phyloP scores from a whole-genome alignment of 306 rosid genomes.

The Vachellia pachyceras region DNA sequence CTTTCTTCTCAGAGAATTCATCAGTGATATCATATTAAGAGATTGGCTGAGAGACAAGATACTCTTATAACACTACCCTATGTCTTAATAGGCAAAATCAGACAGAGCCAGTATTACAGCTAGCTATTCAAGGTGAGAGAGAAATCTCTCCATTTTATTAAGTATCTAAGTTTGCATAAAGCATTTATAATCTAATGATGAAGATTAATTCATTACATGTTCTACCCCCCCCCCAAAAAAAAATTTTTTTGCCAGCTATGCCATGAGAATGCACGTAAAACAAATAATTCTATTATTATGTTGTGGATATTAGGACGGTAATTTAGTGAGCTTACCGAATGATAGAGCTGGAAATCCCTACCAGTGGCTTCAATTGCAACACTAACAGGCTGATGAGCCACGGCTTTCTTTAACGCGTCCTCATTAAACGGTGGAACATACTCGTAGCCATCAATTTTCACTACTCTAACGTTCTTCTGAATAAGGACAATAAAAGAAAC shows the following conservation, averaged over 20 bases:
- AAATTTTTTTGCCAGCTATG: background rate
- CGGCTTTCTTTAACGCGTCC: conserved; percentile 58
- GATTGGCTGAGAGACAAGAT: background rate
- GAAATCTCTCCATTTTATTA: background rate
- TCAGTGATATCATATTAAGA: background rate
- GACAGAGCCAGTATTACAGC: background rate
- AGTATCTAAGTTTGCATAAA: background rate
- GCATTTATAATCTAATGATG: background rate
- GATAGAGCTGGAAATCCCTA: conserved; percentile 60
- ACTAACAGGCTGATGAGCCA: conserved; percentile 55
- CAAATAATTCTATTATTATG: background rate
- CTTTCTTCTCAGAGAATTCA: background rate
- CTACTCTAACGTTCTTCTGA: conserved; percentile 59
- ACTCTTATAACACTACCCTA: background rate
- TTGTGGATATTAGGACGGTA: background rate
- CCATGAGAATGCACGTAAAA: background rate
- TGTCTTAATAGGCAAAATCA: background rate
- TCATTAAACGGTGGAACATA: conserved; percentile 58
- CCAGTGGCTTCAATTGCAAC: conserved; percentile 60
- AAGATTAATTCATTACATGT: background rate
- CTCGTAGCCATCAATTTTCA: conserved; percentile 65
- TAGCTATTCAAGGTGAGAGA: background rate
- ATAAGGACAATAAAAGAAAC: background rate
- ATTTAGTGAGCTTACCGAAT: conserved; percentile 34
- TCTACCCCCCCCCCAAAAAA: too few species aligned